Base-by-base conservation (phyloP, 2,329 filamentous ascomycete species). In the Fusarium decemcellulare region DNA sequence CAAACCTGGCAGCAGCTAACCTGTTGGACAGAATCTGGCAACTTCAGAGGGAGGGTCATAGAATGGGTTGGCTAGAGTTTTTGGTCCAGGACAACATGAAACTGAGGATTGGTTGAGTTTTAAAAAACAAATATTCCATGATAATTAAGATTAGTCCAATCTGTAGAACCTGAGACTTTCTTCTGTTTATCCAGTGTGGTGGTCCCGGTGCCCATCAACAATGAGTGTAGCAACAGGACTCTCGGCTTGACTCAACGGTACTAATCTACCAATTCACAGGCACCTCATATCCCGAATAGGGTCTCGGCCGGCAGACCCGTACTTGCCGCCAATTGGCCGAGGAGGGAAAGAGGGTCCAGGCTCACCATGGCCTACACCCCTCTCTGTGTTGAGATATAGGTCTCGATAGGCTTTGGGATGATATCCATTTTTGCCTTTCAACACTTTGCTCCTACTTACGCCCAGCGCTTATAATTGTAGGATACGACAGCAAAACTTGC, bases 11-110 rank as follows among this genome's bases (percentile, higher is more conserved):
- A 34, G 44, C 44, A 34, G 44, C 44, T 10, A 47, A 47, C 12
- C 32, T 47, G 44, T 34, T 47, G 44, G 44, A 47, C 11, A 47
- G 44, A 34, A 27, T 47, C 11, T 47, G 44, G 44, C 44, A 47
- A 8, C 29, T 32, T 1, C 29, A 10, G 44, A 47, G 10, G 18
- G 12, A 47, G 6, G 44, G 44, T 15, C 23, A 27, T n/a, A 12
- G 44, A 11, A 6, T 47, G 5, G 30, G 23, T 47, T 47, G 44
- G 44, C 44, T 30, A 15, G 44, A 47, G 10, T 9, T 47, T 34
- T 27, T 47, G 23, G 30, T 47, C 30, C 29, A 34, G n/a, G 29
- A 32, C 1, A 18, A 47, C 16, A 32, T 47, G n/a, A 47, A 47
- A 32, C 44, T 47, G 6, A 27, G 44, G 3, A 18, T 47, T 16